Evolutionary conservation across 1,139 yeast species (phyloP), one percentile per base, ranked within the genome.

Genomic region (Wickerhamomyces sp.): DNA sequence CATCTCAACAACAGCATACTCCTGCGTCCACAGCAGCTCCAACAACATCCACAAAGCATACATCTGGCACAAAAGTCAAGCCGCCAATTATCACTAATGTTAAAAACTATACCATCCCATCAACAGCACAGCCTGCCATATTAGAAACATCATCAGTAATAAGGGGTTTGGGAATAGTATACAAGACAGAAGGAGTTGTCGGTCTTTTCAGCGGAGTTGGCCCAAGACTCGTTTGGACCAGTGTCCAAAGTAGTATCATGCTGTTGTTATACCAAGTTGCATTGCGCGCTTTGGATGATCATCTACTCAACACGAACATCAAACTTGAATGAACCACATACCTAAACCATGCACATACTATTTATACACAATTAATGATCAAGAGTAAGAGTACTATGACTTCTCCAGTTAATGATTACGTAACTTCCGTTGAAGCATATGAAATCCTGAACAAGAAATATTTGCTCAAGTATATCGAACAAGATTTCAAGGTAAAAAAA

Each of bases 201-300:
- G 96, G 96, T 0, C 67, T 87, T 31, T 89, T 91, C 60, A 76
- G 91, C 24, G 98, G 98, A 2, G 96, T 93, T 10, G 96, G 96
- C 0, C 98, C 98, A 0, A 68, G 98, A 43, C 79, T 89, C 45
- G 85, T 91, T 8, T 91, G 98, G 98, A 89, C 98, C 1, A 87
- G 95, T 45, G 70, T 89, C 13, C 98, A 91, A 58, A 86, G 96
- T 58, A 85, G 96, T 43, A 83, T 91, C 38, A 91, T 93, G 98
- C 69, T 93, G 45, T 66, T 91, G 44, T 66, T 89, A 32, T 91
- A 91, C 61, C 98, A 91, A 52, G 47, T 59, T 29, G 51, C 67
- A 4, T 40, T 66, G 32, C 58, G 58, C 32, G 45, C 51, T 14
- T 42, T 62, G 36, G 56, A 57, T 35, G 35, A 33, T 3, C 33